Evolutionary conservation across 805 yeast species (phyloP).

Genomic region (Yarrowia sp.): DNA sequence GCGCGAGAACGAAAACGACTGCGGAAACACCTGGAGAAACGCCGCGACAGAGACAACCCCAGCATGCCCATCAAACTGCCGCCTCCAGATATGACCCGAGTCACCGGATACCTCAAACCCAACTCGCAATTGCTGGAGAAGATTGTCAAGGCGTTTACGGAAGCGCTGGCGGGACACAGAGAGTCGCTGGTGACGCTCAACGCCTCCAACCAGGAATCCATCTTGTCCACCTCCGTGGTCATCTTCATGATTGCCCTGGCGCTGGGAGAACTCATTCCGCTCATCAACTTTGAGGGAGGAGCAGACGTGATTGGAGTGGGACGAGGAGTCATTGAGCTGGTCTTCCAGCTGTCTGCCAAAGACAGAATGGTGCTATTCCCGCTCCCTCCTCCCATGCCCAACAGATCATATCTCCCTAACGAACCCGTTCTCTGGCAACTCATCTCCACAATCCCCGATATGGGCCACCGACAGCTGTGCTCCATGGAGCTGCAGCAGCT

Average conservation of each 20-base stretch:
- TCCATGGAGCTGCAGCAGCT: constrained; percentile 13
- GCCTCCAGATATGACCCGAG: constrained; percentile 23
- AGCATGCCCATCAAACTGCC: constrained; percentile 9
- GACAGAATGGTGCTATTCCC: constrained; percentile 23
- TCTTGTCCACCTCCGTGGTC: constrained; percentile 12
- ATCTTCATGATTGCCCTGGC: constrained; percentile 26
- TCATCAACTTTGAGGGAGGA: constrained; percentile 20
- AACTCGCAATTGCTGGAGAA: constrained; percentile 17
- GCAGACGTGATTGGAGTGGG: constrained; percentile 24
- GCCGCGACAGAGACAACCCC: background rate
- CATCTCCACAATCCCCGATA: constrained; percentile 12
- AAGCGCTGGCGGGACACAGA: constrained; percentile 14
- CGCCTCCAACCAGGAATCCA: constrained; percentile 21
- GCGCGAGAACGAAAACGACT: constrained; percentile 11
- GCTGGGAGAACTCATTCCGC: constrained; percentile 16
- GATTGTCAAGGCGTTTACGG: constrained; percentile 17
- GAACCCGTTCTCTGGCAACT: constrained; percentile 8
- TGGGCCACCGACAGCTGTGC: constrained; percentile 10
- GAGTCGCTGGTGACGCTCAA: constrained; percentile 12
- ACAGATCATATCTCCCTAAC: constrained; percentile 1
- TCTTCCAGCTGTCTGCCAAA: constrained; percentile 21
- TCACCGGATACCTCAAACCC: constrained; percentile 18
- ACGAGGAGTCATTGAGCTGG: constrained; percentile 22
- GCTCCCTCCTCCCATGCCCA: constrained; percentile 7
- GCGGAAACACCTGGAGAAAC: constrained; percentile 16